A percentile compares a stretch with the other conserved stretches of the same genome.
These are phyloP conservation scores for Ceratocystis smalleyi DNA, from an alignment of 2,329 filamentous ascomycete genomes.

Conservation along the genomic window DNA sequence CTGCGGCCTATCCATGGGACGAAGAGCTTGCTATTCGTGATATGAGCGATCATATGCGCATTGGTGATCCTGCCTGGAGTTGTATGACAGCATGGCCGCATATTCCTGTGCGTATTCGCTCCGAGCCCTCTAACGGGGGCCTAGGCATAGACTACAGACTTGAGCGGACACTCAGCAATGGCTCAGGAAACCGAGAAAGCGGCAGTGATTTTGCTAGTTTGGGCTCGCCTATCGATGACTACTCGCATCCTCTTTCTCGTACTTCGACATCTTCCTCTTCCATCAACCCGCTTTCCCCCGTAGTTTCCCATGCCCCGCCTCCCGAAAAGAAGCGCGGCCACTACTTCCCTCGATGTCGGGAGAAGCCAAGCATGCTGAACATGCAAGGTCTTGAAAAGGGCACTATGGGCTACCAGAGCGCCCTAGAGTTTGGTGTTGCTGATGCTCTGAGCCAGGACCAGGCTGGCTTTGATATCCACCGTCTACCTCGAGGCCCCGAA, in stretches of 20 bases:
- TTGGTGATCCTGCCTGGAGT: conserved; percentile 48
- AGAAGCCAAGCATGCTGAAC: conserved; percentile 56
- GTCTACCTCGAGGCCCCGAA: conserved; percentile 35
- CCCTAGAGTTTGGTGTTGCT: conserved; percentile 47
- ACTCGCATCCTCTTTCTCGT: conserved; percentile 12
- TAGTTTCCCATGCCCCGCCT: conserved; percentile 19
- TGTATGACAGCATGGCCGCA: conserved; percentile 48
- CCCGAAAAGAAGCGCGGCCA: conserved; percentile 36
- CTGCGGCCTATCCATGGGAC: conserved; percentile 53
- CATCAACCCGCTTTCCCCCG: conserved; percentile 26
- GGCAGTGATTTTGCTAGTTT: conserved; percentile 6
- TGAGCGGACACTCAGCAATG: conserved; percentile 7
- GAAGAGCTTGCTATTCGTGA: conserved; percentile 45
- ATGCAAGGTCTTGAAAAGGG: conserved; percentile 57
- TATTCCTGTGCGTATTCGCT: conserved; percentile 28
- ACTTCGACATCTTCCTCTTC: conserved; percentile 20
- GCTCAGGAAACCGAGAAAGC: conserved; percentile 23
- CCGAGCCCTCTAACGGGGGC: background rate
- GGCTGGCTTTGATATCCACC: conserved; percentile 42
- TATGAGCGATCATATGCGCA: conserved; percentile 47
- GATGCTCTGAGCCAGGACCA: conserved; percentile 50
- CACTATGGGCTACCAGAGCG: conserved; percentile 53
- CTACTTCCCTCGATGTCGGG: conserved; percentile 43
- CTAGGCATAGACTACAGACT: background rate
- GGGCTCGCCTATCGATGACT: conserved; percentile 11